phyloP scores from a whole-genome alignment of 1,284 basidiomycete genomes.

The Ganoderma resinaceum region DNA sequence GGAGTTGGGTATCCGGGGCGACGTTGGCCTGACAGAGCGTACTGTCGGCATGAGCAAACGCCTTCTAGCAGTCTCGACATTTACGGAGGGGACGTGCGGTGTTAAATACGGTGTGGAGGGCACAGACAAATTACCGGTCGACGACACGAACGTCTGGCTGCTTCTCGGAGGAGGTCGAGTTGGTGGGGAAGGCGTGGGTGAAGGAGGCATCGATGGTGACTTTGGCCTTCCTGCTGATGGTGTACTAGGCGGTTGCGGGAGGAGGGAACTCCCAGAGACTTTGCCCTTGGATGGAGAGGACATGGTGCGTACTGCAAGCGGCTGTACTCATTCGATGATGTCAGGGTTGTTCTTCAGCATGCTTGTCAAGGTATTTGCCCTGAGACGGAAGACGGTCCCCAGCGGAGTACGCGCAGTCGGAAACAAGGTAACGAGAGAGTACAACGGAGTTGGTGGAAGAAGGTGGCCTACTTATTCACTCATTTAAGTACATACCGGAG shows the following conservation, averaged over 20 bases:
- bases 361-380: not conserved
- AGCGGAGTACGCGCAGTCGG: not conserved
- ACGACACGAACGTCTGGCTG: slow-evolving; percentile 20
- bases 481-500: not conserved
- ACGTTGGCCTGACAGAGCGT: slow-evolving; percentile 25
- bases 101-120: slow-evolving; percentile 31
- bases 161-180: slow-evolving; percentile 19
- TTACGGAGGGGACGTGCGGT: slow-evolving; percentile 29
- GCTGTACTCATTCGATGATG: slow-evolving; percentile 4
- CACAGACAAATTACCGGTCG: slow-evolving; percentile 12
- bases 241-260: slow-evolving; percentile 16
- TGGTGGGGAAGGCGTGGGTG: slow-evolving; percentile 20
- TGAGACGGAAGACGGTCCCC: not conserved
- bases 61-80: slow-evolving; percentile 12
- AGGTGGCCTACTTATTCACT: not conserved
- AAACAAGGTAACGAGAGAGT: not conserved
- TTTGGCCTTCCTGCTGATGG: slow-evolving; percentile 22
- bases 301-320: slow-evolving; percentile 12
- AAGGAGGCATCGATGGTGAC: slow-evolving; percentile 25
- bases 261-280: slow-evolving; percentile 12
- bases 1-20: slow-evolving; percentile 22
- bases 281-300: slow-evolving; percentile 23
- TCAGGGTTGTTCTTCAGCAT: slow-evolving; percentile 4
- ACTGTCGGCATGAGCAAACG: slow-evolving; percentile 41
- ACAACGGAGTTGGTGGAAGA: not conserved